A percentile compares a stretch with the other conserved stretches of the same genome.
Evolutionary conservation across 352 stramenopile genomes (phyloP).

Genomic region (Phytophthora citrophthora): DNA sequence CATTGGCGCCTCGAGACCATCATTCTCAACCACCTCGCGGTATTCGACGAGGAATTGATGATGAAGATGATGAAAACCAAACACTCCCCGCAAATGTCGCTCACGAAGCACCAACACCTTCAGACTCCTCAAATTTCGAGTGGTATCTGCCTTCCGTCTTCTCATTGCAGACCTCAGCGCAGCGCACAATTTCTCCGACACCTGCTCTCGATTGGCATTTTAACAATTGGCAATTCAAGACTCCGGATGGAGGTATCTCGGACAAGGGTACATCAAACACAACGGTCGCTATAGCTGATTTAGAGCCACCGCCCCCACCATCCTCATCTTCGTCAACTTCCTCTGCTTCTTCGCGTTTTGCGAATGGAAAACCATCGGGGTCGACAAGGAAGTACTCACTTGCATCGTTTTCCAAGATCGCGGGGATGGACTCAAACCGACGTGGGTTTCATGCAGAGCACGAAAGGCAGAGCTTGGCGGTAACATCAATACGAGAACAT

Average conservation of each 20-base stretch:
- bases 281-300: conserved; percentile 12
- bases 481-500: conserved; percentile 33
- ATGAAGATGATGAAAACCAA: conserved; percentile 26
- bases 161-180: conserved; percentile 65
- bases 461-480: conserved; percentile 16
- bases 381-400: conserved; percentile 62
- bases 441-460: conserved; percentile 21
- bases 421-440: conserved; percentile 34
- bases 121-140: conserved; percentile 63
- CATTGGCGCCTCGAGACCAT: conserved; percentile 42
- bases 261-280: conserved; percentile 15
- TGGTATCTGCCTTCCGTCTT: conserved; percentile 83
- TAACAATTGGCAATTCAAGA: conserved; percentile 58
- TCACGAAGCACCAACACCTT: conserved; percentile 22
- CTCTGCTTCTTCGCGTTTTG: conserved; percentile 36
- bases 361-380: conserved; percentile 26
- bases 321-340: conserved; percentile 41
- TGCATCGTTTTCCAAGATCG: conserved; percentile 65
- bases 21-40: conserved; percentile 7
- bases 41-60: conserved; percentile 24
- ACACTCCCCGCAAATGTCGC: conserved; percentile 6
- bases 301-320: conserved; percentile 30
- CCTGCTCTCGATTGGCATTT: conserved; percentile 86
- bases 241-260: conserved; percentile 22
- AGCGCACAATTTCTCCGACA: conserved; percentile 51